A percentile compares a stretch with the other conserved stretches of the same genome.
These are phyloP conservation scores for Cyclotella cryptica DNA, from an alignment of 108 stramenopile species.

Conservation along the genomic window DNA sequence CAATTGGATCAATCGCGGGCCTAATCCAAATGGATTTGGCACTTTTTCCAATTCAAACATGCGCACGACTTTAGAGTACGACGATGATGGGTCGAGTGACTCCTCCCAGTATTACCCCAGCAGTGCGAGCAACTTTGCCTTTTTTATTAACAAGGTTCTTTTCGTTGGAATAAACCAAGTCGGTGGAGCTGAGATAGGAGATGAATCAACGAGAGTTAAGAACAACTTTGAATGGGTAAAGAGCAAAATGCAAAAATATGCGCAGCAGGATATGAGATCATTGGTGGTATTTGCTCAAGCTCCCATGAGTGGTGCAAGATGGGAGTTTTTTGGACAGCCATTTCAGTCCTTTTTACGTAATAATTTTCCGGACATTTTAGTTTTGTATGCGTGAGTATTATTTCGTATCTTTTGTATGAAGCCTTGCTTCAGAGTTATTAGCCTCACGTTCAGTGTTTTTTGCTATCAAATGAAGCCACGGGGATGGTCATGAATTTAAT, in stretches of 20 bases:
- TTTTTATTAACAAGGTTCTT: constrained; percentile 22
- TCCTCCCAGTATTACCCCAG: too few relatives aligned
- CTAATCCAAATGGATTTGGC: constrained; percentile 36
- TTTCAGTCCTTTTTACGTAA: constrained; percentile 27
- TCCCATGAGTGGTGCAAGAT: too few relatives aligned
- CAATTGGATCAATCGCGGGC: too few relatives aligned
- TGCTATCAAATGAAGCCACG: constrained; percentile 10
- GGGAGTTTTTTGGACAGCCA: constrained; percentile 36
- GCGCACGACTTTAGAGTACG: too few relatives aligned
- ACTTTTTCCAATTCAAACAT: constrained; percentile 29
- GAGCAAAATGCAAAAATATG: constrained; percentile 34
- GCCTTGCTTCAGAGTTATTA: background rate
- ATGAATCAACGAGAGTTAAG: constrained; percentile 31
- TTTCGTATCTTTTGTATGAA: too few relatives aligned
- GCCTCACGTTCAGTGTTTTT: background rate
- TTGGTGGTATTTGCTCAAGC: too few relatives aligned
- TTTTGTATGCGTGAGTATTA: too few relatives aligned
- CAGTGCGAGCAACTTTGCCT: constrained; percentile 44
- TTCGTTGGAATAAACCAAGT: too few relatives aligned
- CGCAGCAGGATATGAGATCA: constrained; percentile 9
- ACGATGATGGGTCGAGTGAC: too few relatives aligned
- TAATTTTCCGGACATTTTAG: too few relatives aligned
- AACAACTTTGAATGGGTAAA: constrained; percentile 42
- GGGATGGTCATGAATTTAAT: constrained; percentile 34
- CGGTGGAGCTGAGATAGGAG: constrained; percentile 30